These are phyloP conservation scores for Alternaria angustiovoidea DNA, from an alignment of 2,329 filamentous ascomycete genomes.

Conservation along the genomic window DNA sequence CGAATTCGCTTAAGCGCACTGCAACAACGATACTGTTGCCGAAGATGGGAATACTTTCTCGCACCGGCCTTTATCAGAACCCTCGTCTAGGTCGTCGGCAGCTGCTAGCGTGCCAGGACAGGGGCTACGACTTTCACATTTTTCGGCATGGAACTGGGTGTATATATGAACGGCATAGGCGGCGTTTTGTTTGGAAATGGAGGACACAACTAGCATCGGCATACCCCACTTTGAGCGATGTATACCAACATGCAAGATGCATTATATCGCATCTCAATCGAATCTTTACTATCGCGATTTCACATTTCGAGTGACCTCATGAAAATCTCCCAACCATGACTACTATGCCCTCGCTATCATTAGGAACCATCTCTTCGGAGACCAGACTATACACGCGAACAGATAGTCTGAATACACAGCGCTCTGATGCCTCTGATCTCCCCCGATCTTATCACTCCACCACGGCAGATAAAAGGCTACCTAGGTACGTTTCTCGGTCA, in stretches of 20 bases:
- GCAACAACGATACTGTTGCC: not conserved
- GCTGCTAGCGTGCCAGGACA: not conserved
- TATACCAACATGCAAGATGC: not conserved
- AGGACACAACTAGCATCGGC: not conserved
- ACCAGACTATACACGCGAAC: too few relatives aligned
- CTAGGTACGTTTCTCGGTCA: too few relatives aligned
- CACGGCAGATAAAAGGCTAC: too few relatives aligned
- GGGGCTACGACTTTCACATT: slow-evolving; percentile 5
- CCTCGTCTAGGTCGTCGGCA: not conserved
- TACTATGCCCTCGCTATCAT: too few relatives aligned
- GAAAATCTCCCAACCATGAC: too few relatives aligned
- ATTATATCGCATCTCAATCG: slow-evolving; percentile 10
- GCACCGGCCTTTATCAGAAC: slow-evolving; percentile 1
- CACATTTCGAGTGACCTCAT: too few relatives aligned
- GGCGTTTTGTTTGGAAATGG: slow-evolving; percentile 8
- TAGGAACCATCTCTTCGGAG: too few relatives aligned
- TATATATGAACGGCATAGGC: not conserved
- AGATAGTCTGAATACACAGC: too few relatives aligned
- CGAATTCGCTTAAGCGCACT: slow-evolving; percentile 27
- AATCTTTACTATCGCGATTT: not conserved
- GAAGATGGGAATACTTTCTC: too few relatives aligned
- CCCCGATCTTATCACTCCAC: too few relatives aligned
- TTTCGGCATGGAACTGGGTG: slow-evolving; percentile 4
- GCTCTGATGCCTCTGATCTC: too few relatives aligned
- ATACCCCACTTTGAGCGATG: slow-evolving; percentile 15